Conservation (phyloP, 805 yeast genomes). For the Hagleromyces aurorensis region DNA sequence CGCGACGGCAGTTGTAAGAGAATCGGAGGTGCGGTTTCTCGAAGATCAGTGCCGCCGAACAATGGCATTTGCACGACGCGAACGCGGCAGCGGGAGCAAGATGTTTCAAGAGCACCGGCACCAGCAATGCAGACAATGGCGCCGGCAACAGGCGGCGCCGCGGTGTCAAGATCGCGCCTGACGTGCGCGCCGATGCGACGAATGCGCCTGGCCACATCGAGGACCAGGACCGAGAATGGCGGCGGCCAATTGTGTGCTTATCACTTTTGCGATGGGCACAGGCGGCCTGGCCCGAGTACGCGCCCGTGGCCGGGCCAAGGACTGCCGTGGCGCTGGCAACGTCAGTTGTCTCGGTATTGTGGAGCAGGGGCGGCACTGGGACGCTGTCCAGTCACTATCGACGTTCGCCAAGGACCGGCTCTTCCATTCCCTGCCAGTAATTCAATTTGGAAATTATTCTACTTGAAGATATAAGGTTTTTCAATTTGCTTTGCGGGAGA, state of each 20-base stretch:
- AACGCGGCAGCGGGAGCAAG: constrained; percentile 61
- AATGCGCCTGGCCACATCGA: constrained; percentile 83
- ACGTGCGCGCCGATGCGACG: constrained; percentile 56
- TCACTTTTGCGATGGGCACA: constrained; percentile 63
- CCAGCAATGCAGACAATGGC: constrained; percentile 32
- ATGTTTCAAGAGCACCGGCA: constrained; percentile 41
- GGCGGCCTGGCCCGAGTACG: constrained; percentile 64
- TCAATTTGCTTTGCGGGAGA: too few relatives aligned
- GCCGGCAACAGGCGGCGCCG: constrained; percentile 69
- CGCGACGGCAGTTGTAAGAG: constrained; percentile 46
- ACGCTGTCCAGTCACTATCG: constrained; percentile 28
- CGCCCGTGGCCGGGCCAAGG: constrained; percentile 83
- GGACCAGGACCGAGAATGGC: constrained; percentile 67
- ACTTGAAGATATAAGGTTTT: too few relatives aligned
- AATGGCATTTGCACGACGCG: constrained; percentile 82
- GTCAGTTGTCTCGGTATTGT: constrained; percentile 69
- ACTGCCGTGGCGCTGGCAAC: constrained; percentile 44
- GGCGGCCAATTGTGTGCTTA: constrained; percentile 67
- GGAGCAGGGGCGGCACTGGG: constrained; percentile 46
- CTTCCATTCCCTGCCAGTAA: too few relatives aligned
- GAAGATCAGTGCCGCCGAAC: constrained; percentile 59
- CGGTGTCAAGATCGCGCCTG: constrained; percentile 66
- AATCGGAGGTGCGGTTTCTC: constrained; percentile 61
- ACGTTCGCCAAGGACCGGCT: too few relatives aligned
- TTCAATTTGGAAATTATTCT: too few relatives aligned